Base-by-base conservation (phyloP, 225 moss, liverwort and hornwort species). In the Asterella californica region DNA sequence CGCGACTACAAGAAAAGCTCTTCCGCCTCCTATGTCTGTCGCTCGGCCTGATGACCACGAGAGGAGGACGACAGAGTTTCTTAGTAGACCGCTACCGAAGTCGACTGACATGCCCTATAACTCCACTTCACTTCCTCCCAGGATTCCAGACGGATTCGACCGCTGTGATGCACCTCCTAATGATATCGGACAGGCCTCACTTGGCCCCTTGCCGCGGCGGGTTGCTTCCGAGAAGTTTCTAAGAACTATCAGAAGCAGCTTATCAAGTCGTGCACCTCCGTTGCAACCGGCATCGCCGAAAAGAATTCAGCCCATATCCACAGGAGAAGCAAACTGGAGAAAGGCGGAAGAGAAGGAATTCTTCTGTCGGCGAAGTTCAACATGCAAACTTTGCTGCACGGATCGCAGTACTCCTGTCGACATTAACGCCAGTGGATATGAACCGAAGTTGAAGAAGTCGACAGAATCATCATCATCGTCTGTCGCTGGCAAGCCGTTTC, bases 91-190 rank as follows among this genome's bases (percentile, higher is more conserved):
- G 68, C n/a, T n/a, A 57, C 54, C 67, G 69, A 81, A 45, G n/a
- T n/a, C n/a, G 74, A 76, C 38, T 36, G 67, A 81, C 59, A 15
- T 81, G 1, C 68, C 75, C 2, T 57, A 76, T 69, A 76, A n/a
- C n/a, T n/a, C 76, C 55, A 59, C 52, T 29, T 2, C 49, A 29
- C 48, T 64, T n/a, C 80, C 80, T 48, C 1, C 34, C 27, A 42
- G 24, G 6, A 30, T 69, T 42, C 18, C n/a, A 17, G 25, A 69
- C 53, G 55, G 55, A 11, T 30, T 53, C 2, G 42, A 55, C 50
- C 76, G 38, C n/a, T 29, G 69, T 2, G 64, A 25, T 15, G n/a
- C 54, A n/a, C 63, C 2, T 81, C 76, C 67, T n/a, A n/a, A n/a
- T 42, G 42, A 3, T 1, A 54, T 76, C 25, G 67, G 67, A 19